These are phyloP conservation scores for Colletotrichum shisoi DNA, from an alignment of 2,329 filamentous ascomycete genomes.

Conservation along the genomic window DNA sequence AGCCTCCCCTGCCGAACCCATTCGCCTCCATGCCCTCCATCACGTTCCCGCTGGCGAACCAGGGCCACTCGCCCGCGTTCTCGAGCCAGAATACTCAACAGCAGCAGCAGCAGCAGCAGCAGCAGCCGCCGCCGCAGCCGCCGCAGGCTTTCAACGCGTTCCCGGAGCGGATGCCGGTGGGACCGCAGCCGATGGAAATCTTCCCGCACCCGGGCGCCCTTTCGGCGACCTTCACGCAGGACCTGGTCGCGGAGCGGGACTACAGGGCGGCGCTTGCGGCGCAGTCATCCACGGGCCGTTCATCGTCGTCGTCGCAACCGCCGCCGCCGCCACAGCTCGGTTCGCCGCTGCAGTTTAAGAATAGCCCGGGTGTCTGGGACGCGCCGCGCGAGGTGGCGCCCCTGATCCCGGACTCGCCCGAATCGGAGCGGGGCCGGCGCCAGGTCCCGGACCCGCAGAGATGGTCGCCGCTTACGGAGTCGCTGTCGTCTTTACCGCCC, in stretches of 20 bases:
- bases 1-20: background rate
- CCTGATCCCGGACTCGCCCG: background rate
- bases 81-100: background rate
- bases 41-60: background rate
- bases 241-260: background rate
- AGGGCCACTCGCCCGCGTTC: background rate
- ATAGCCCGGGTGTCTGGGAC: background rate
- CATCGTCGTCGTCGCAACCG: too few species aligned
- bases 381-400: background rate
- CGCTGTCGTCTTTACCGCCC: background rate
- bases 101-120: background rate
- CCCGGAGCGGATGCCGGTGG: background rate
- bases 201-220: slow-evolving; percentile 6
- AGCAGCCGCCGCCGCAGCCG: background rate
- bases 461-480: background rate
- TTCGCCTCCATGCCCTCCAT: background rate
- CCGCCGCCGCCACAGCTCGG: background rate
- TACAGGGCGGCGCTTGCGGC: background rate
- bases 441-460: background rate
- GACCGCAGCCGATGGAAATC: background rate
- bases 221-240: background rate
- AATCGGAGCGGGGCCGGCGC: background rate
- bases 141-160: background rate
- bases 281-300: background rate
- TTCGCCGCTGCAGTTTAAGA: background rate